Percentiles rank a stretch among this genome's conserved stretches.
These are phyloP conservation scores for Coniochaeta sp. DNA, from an alignment of 2,329 filamentous ascomycete species.

Conservation along the genomic window DNA sequence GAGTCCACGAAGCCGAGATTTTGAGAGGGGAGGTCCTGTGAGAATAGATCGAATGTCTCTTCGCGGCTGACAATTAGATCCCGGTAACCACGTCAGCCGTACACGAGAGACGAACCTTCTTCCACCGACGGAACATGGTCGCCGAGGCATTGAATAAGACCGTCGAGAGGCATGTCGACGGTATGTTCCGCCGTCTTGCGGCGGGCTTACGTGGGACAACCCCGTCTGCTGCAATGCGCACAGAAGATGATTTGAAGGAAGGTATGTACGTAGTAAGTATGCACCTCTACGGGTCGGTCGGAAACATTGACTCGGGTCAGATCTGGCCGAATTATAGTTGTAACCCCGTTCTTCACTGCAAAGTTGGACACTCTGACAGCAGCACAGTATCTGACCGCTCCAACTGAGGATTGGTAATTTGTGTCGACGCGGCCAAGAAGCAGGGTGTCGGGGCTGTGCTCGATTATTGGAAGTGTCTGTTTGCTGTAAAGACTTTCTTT, in stretches of 20 bases:
- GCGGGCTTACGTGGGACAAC: background rate
- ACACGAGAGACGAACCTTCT: slow-evolving; percentile 4
- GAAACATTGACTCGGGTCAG: background rate
- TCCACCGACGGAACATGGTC: background rate
- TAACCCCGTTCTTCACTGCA: background rate
- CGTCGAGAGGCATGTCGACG: slow-evolving; percentile 3
- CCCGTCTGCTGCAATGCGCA: no score
- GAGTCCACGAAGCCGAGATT: slow-evolving; percentile 83
- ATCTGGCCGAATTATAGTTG: background rate
- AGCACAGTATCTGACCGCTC: background rate
- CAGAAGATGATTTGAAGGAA: no score
- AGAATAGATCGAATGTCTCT: slow-evolving; percentile 89
- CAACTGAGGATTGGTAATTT: background rate
- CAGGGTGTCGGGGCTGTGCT: background rate
- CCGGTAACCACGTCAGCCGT: background rate
- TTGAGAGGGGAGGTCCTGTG: slow-evolving; percentile 63
- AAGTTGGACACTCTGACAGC: background rate
- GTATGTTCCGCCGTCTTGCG: background rate
- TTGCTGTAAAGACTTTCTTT: no score
- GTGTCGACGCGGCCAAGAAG: background rate
- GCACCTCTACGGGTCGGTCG: background rate
- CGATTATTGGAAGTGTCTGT: no score
- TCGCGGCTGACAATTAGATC: background rate
- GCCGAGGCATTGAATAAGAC: slow-evolving; percentile 26
- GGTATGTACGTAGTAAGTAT: no score